Evolutionary conservation across 2,329 filamentous ascomycete species (phyloP).

Genomic region (Fusarium coffeatum): DNA sequence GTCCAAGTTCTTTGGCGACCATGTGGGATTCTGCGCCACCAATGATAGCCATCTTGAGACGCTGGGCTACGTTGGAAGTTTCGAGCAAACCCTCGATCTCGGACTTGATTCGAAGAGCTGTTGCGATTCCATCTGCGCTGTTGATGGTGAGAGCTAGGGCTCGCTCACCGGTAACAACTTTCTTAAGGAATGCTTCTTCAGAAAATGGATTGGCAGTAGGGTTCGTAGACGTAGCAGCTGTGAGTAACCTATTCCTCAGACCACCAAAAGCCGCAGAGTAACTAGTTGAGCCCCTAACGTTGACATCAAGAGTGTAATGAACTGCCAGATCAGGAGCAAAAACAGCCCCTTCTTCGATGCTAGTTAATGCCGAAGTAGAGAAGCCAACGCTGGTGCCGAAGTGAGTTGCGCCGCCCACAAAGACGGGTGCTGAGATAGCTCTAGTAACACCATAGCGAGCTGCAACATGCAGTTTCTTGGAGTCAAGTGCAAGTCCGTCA

Average conservation of each 20-base stretch:
- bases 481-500: slow-evolving; percentile 66
- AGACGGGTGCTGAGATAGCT: slow-evolving; percentile 67
- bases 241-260: slow-evolving; percentile 65
- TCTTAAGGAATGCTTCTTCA: slow-evolving; percentile 62
- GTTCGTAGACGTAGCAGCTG: slow-evolving; percentile 57
- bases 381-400: slow-evolving; percentile 71
- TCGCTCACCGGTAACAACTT: slow-evolving; percentile 64
- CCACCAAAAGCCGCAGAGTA: slow-evolving; percentile 65
- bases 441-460: slow-evolving; percentile 68
- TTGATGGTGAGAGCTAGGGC: slow-evolving; percentile 70
- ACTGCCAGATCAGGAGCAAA: slow-evolving; percentile 66
- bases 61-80: slow-evolving; percentile 28
- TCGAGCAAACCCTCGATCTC: slow-evolving; percentile 61
- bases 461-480: slow-evolving; percentile 66
- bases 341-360: slow-evolving; percentile 61
- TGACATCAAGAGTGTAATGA: slow-evolving; percentile 67
- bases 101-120: slow-evolving; percentile 68
- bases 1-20: slow-evolving; percentile 67
- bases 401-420: slow-evolving; percentile 56
- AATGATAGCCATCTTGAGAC: slow-evolving; percentile 66
- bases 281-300: slow-evolving; percentile 56
- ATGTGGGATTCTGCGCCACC: slow-evolving; percentile 73
- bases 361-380: slow-evolving; percentile 60
- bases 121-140: slow-evolving; percentile 71
- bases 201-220: slow-evolving; percentile 56